Percentiles rank a stretch among this genome's conserved stretches.
Evolutionary conservation across 495 filamentous ascomycete genomes (phyloP).

Genomic region (Darksidea phi): DNA sequence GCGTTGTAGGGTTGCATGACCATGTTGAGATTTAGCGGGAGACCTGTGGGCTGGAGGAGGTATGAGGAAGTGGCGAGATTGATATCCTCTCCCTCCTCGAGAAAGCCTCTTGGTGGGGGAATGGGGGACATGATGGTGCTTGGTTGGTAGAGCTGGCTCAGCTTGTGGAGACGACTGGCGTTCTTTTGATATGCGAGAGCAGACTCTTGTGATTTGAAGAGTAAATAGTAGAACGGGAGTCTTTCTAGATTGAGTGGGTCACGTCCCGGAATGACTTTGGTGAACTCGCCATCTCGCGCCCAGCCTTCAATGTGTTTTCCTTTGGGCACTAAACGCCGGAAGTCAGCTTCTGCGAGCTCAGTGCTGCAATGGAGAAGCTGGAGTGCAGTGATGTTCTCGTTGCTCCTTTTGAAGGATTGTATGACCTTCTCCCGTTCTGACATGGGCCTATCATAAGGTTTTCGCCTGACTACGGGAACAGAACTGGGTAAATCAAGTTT

Average conservation of each 20-base stretch:
- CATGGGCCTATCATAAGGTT: background rate
- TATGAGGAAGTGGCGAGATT: slow-evolving; percentile 48
- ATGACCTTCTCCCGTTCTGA: slow-evolving; percentile 17
- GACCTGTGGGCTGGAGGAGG: slow-evolving; percentile 52
- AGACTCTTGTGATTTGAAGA: slow-evolving; percentile 57
- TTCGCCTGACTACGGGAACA: background rate
- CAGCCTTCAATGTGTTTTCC: slow-evolving; percentile 64
- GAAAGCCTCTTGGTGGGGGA: slow-evolving; percentile 41
- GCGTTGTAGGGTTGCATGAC: slow-evolving; percentile 37
- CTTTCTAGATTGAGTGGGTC: slow-evolving; percentile 54
- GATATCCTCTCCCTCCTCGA: slow-evolving; percentile 50
- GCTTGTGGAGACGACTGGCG: slow-evolving; percentile 47
- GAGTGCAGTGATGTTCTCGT: slow-evolving; percentile 45
- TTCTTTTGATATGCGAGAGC: slow-evolving; percentile 56
- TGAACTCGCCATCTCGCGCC: slow-evolving; percentile 52
- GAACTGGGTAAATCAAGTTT: slow-evolving; percentile 27
- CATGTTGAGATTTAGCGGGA: slow-evolving; percentile 37
- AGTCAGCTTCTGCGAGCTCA: slow-evolving; percentile 60
- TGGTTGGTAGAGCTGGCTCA: slow-evolving; percentile 44
- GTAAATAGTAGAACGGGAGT: slow-evolving; percentile 58
- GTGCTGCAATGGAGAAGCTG: slow-evolving; percentile 53
- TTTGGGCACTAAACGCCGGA: slow-evolving; percentile 58
- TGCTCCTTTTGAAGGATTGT: slow-evolving; percentile 13
- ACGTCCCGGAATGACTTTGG: slow-evolving; percentile 52
- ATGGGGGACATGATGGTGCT: slow-evolving; percentile 34